Evolutionary conservation across 495 filamentous ascomycete species (phyloP).

Genomic region (Penicillium lividum): DNA sequence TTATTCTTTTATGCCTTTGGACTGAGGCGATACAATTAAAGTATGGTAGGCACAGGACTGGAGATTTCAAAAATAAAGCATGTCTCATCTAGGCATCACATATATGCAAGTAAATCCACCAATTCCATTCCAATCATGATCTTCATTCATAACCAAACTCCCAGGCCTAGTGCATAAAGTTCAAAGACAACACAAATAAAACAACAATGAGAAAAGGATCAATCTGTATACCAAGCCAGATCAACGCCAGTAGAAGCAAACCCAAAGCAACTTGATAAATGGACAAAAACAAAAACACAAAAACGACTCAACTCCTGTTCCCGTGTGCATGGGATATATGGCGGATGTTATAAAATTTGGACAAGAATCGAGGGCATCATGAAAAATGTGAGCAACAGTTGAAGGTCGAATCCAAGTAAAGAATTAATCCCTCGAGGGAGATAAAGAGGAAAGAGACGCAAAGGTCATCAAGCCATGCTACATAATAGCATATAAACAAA

Average conservation of each 20-base stretch:
- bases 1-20: too few species aligned
- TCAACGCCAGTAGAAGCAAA: constrained; percentile 24
- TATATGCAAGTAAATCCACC: background rate
- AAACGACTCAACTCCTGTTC: constrained; percentile 23
- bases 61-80: constrained; percentile 3
- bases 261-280: background rate
- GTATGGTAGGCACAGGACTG: background rate
- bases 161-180: constrained; percentile 16
- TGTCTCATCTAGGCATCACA: constrained; percentile 11
- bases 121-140: constrained; percentile 1
- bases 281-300: constrained; percentile 2
- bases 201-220: constrained; percentile 23
- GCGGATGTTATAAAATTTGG: constrained; percentile 15
- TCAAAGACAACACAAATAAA: background rate
- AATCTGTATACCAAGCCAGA: constrained; percentile 36
- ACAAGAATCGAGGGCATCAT: constrained; percentile 17
- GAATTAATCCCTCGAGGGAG: constrained; percentile 14
- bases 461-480: constrained; percentile 3
- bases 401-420: constrained; percentile 6
- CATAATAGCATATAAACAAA: constrained; percentile 9
- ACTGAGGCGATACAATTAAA: background rate
- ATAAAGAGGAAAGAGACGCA: constrained; percentile 3
- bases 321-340: constrained; percentile 30
- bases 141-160: constrained; percentile 12
- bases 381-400: constrained; percentile 8